These are phyloP conservation scores for Mycena citricolor DNA, from an alignment of 1,284 basidiomycete species.

Conservation along the genomic window DNA sequence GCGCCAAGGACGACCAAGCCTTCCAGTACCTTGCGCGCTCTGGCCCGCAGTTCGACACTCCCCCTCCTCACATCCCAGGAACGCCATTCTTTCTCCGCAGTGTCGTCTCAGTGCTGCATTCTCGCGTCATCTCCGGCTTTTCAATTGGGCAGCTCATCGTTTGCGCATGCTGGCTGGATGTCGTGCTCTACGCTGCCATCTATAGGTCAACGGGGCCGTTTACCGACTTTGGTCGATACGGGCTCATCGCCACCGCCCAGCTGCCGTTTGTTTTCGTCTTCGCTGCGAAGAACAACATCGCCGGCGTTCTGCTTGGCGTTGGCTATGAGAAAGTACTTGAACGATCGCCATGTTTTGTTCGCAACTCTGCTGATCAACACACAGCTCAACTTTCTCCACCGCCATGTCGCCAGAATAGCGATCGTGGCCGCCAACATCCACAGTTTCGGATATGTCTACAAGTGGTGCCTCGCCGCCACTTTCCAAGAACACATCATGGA, in stretches of 20 bases:
- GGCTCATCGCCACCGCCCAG: conserved; percentile 68
- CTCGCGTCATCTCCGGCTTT: conserved; percentile 46
- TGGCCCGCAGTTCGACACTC: conserved; percentile 18
- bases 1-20: conserved; percentile 22
- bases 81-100: conserved; percentile 41
- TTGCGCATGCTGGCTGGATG: conserved; percentile 47
- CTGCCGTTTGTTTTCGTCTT: conserved; percentile 71
- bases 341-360: too few relatives aligned
- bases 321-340: conserved; percentile 75
- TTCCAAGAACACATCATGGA: conserved; percentile 36
- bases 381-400: conserved; percentile 78
- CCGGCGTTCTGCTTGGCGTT: conserved; percentile 61
- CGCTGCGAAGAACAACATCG: conserved; percentile 71
- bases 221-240: conserved; percentile 48
- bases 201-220: conserved; percentile 53
- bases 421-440: conserved; percentile 69
- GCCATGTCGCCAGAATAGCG: conserved; percentile 65
- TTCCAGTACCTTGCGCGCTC: conserved; percentile 14
- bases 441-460: conserved; percentile 60
- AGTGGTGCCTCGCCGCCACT: conserved; percentile 48
- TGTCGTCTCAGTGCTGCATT: conserved; percentile 37
- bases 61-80: conserved; percentile 48
- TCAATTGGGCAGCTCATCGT: conserved; percentile 50
- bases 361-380: background rate
- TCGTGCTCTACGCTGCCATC: conserved; percentile 50